Base-by-base conservation (phyloP, 306 rosid species). In the Clitoria ternatea region DNA sequence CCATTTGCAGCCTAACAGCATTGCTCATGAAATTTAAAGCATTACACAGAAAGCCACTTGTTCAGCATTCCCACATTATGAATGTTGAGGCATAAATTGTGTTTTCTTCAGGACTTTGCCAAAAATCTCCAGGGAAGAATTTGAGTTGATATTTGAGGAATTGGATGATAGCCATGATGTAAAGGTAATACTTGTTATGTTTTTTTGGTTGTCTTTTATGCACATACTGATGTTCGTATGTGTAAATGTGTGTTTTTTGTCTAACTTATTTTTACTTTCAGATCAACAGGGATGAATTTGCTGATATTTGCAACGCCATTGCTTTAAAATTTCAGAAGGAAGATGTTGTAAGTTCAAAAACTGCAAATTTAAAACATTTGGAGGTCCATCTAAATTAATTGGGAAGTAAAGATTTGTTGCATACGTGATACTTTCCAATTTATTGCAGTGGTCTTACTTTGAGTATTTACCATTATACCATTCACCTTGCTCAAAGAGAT, bases 251-350 rank as follows among this genome's bases (percentile, higher is more conserved):
- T 70, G 47, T 50, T 43, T 73, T 73, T 42, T 71, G 70, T 37
- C n/a, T 55, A 23, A 20, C 30, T 22, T 30, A 13, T 68, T 76
- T 67, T 54, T 11, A 37, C 50, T 39, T 81, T 77, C 81, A 94
- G 99, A 89, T 94, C 62, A 94, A 91, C 78, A 69, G 76, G 82
- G 83, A 87, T 59, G 99, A 94, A 65, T 94, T 94, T 81, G 83
- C 81, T 52, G 99, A 94, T 79, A 87, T 94, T 73, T 94, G 99
- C 89, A 87, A 94, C 69, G 91, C 99, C 75, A 94, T 94, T 84
- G 87, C 87, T 70, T 77, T 89, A 76, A 91, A 81, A 75, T 94
- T 94, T 70, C 87, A 75, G 79, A 91, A 87, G 86, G 99, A 91
- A 83, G 88, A 87, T 52, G 59, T 69, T 71, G 99, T 94, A 81